A percentile compares a stretch with the other conserved stretches of the same genome.
Conservation (phyloP, 2,329 filamentous ascomycete genomes). For the Alternaria consortialis region DNA sequence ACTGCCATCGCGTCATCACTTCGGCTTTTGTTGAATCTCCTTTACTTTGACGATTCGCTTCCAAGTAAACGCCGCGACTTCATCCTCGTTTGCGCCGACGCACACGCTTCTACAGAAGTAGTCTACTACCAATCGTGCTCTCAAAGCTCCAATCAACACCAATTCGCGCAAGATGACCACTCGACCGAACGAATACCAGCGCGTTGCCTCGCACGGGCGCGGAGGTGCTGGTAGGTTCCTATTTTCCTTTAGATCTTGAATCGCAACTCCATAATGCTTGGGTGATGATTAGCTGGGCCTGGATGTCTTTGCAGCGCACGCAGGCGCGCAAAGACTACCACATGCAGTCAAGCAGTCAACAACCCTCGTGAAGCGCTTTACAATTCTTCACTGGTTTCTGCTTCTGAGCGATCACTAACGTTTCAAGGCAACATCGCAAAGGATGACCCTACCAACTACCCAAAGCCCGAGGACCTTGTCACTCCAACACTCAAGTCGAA, state of each 20-base stretch:
- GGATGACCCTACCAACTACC: conserved; percentile 45
- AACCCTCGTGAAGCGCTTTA: not conserved
- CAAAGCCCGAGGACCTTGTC: conserved; percentile 68
- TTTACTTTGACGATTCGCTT: conserved; percentile 15
- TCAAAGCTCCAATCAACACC: not conserved
- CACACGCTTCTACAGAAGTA: not conserved
- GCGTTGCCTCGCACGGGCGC: conserved; percentile 71
- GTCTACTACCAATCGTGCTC: not conserved
- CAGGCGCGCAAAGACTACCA: not conserved
- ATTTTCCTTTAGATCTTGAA: conserved; percentile 3
- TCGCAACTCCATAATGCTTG: not conserved
- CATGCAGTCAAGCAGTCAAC: not conserved
- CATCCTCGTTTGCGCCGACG: not conserved
- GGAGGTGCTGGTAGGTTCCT: conserved; percentile 71
- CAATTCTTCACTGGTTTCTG: conserved; percentile 2
- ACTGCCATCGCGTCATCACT: conserved; percentile 25
- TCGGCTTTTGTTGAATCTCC: conserved; percentile 21
- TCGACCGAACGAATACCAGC: conserved; percentile 33
- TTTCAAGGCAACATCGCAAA: conserved; percentile 58
- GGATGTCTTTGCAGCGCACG: not conserved
- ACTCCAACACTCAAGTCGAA: conserved; percentile 85
- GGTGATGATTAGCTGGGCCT: not conserved
- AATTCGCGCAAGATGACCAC: conserved; percentile 28
- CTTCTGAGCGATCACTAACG: conserved; percentile 3
- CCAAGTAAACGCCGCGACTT: conserved; percentile 9